phyloP scores from a whole-genome alignment of 2,329 filamentous ascomycete genomes.

The Pseudogymnoascus sp. region DNA sequence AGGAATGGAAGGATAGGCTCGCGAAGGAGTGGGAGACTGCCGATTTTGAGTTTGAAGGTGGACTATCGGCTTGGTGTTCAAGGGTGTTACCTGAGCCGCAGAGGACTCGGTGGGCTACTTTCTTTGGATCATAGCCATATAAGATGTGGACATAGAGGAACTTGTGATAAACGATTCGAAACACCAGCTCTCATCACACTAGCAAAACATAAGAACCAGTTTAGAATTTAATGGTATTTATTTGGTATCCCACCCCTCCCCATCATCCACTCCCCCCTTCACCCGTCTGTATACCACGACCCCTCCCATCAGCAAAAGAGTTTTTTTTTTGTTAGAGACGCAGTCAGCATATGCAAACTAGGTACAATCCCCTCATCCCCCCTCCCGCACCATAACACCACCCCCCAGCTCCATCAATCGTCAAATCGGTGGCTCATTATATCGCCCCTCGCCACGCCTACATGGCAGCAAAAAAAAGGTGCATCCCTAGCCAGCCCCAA shows the following conservation, averaged over 20 bases:
- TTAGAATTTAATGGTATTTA: background rate
- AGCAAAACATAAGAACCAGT: background rate
- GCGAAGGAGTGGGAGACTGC: background rate
- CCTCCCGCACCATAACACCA: background rate
- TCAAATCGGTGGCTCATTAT: conserved; percentile 4
- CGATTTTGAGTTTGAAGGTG: background rate
- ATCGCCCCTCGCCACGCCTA: background rate
- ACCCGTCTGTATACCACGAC: background rate
- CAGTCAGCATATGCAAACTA: background rate
- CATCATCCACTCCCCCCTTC: background rate
- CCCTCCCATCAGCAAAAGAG: background rate
- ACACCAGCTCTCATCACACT: background rate
- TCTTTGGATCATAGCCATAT: background rate
- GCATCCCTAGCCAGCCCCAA: background rate
- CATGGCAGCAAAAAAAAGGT: background rate
- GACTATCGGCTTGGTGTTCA: background rate
- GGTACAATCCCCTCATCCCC: background rate
- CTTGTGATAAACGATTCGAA: background rate
- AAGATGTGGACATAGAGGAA: background rate
- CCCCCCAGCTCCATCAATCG: background rate
- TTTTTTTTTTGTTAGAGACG: conserved; percentile 1
- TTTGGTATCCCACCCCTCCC: background rate
- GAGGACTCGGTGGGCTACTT: background rate
- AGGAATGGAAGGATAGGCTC: background rate
- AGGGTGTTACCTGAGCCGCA: background rate